A percentile compares a stretch with the other conserved stretches of the same genome.
Evolutionary conservation across 352 stramenopile genomes (phyloP).

Genomic region (Pythium periplocum): DNA sequence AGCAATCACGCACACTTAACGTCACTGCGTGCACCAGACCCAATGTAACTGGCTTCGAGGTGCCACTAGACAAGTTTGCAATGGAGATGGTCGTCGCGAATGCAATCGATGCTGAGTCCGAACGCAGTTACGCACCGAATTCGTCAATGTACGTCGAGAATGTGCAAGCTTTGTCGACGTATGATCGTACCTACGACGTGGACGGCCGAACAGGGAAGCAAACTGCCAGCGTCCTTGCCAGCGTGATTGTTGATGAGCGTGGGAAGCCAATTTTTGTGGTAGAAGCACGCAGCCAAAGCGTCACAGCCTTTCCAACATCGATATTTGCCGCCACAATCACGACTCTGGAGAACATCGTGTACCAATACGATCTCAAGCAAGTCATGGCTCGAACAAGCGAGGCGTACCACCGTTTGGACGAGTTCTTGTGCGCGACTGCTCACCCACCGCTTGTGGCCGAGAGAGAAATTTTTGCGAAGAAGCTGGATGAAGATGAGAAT

Average conservation of each 20-base stretch:
- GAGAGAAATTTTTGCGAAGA: not conserved
- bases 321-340: conserved; percentile 47
- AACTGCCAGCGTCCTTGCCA: conserved; percentile 26
- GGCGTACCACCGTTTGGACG: conserved; percentile 28
- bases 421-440: conserved; percentile 31
- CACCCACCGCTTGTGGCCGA: conserved; percentile 12
- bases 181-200: conserved; percentile 36
- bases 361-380: conserved; percentile 54
- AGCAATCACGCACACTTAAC: conserved; percentile 25
- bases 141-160: conserved; percentile 37
- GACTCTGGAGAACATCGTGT: conserved; percentile 63
- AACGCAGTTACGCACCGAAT: conserved; percentile 8
- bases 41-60: conserved; percentile 38
- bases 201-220: conserved; percentile 23
- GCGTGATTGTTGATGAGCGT: conserved; percentile 41
- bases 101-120: conserved; percentile 9
- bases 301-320: conserved; percentile 40
- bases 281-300: conserved; percentile 41
- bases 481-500: conserved; percentile 13
- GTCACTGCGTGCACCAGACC: conserved; percentile 47
- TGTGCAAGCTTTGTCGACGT: conserved; percentile 31
- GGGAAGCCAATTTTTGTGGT: conserved; percentile 51
- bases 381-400: conserved; percentile 23
- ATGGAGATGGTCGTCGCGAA: conserved; percentile 38
- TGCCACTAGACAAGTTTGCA: conserved; percentile 40